phyloP scores from a whole-genome alignment of 192 early-diverging fungal species.

The Podochytrium sp. region DNA sequence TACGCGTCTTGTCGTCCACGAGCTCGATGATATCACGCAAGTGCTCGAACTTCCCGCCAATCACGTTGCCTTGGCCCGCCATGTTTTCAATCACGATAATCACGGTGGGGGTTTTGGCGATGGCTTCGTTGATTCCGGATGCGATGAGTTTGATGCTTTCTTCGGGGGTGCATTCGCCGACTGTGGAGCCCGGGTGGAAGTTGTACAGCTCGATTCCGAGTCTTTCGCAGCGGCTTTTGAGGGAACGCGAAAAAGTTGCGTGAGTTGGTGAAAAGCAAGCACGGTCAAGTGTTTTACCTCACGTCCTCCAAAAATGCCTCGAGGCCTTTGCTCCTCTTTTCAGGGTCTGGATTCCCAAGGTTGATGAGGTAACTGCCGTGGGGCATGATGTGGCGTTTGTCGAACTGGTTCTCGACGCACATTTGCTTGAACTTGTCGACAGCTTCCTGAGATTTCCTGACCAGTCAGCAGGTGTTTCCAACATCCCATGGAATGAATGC shows the following conservation, averaged over 20 bases:
- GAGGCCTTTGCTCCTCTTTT: slow-evolving; percentile 47
- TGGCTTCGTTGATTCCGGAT: slow-evolving; percentile 52
- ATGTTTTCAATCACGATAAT: slow-evolving; percentile 59
- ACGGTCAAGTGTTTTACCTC: not conserved
- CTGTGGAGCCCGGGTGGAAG: slow-evolving; percentile 52
- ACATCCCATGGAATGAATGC: no score
- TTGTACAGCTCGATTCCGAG: slow-evolving; percentile 58
- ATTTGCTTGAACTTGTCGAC: slow-evolving; percentile 34
- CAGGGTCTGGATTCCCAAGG: slow-evolving; percentile 52
- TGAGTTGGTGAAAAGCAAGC: not conserved
- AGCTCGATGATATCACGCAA: slow-evolving; percentile 46
- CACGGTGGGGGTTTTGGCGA: slow-evolving; percentile 38
- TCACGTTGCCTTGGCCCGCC: slow-evolving; percentile 53
- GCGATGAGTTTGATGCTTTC: slow-evolving; percentile 47
- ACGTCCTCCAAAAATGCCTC: slow-evolving; percentile 57
- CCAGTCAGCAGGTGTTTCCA: not conserved
- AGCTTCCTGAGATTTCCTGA: slow-evolving; percentile 2
- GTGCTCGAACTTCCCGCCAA: slow-evolving; percentile 56
- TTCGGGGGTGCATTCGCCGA: slow-evolving; percentile 37
- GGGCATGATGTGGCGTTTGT: slow-evolving; percentile 43
- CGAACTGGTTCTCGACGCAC: slow-evolving; percentile 18
- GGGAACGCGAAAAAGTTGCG: not conserved
- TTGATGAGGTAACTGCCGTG: slow-evolving; percentile 64
- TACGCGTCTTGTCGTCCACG: slow-evolving; percentile 53
- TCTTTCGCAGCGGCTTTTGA: slow-evolving; percentile 42